A percentile compares a stretch with the other conserved stretches of the same genome.
These are phyloP conservation scores for Trypanosomatidae sp. DNA, from an alignment of 208 protist genomes.

Conservation along the genomic window DNA sequence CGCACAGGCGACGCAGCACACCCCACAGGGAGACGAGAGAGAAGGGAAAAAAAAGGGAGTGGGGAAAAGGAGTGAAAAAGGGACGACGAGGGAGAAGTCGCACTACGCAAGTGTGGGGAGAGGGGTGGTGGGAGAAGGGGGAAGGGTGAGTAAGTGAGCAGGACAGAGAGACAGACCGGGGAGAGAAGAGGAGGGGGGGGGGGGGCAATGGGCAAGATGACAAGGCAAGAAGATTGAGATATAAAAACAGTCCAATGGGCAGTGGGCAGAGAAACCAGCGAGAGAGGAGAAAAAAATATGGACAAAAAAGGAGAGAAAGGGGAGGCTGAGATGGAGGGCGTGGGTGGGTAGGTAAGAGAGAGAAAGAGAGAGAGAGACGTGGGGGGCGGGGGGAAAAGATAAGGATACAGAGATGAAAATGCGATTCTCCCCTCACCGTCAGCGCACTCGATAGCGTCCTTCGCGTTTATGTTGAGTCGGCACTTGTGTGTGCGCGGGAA, in stretches of 20 bases:
- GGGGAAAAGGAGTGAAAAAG: neutral
- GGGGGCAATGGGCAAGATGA: neutral
- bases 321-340: neutral
- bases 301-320: constrained; percentile 2
- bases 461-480: neutral
- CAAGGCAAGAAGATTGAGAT: neutral
- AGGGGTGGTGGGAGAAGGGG: neutral
- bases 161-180: neutral
- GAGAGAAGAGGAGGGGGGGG: neutral
- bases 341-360: neutral
- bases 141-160: neutral
- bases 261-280: too few relatives aligned
- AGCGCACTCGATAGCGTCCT: neutral
- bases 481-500: neutral
- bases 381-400: neutral
- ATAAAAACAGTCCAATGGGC: too few relatives aligned
- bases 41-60: neutral
- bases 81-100: neutral
- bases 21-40: too few relatives aligned
- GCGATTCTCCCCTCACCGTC: neutral
- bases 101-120: neutral
- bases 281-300: neutral
- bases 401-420: neutral
- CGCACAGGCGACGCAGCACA: neutral
- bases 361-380: neutral